These are phyloP conservation scores for Ustilago sp. DNA, from an alignment of 1,284 basidiomycete species.

Conservation along the genomic window DNA sequence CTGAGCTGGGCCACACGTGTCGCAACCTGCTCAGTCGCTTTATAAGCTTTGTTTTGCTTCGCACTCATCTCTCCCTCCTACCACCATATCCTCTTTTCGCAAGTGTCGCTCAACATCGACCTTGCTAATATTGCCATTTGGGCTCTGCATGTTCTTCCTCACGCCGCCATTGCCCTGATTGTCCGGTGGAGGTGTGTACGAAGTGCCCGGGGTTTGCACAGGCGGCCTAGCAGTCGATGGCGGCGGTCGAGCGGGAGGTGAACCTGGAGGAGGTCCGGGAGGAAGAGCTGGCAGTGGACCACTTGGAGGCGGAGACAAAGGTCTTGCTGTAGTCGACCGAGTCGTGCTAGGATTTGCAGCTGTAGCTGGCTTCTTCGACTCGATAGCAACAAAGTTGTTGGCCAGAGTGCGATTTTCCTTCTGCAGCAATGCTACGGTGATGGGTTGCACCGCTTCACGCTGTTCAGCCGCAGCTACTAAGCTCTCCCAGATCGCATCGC, in stretches of 20 bases:
- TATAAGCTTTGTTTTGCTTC: too few relatives aligned
- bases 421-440: slow-evolving; percentile 43
- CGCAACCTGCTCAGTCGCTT: too few relatives aligned
- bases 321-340: slow-evolving; percentile 8
- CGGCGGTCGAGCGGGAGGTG: slow-evolving; percentile 7
- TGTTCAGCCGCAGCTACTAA: slow-evolving; percentile 54
- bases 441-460: slow-evolving; percentile 38
- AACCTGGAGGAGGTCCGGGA: slow-evolving; percentile 8
- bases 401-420: slow-evolving; percentile 40
- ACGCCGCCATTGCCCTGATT: neutral
- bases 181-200: slow-evolving; percentile 23
- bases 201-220: slow-evolving; percentile 5
- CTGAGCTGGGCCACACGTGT: too few relatives aligned
- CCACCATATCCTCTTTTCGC: too few relatives aligned
- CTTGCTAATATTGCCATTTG: slow-evolving; percentile 3
- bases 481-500: slow-evolving; percentile 73
- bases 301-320: too few relatives aligned
- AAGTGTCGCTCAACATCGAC: too few relatives aligned
- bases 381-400: slow-evolving; percentile 21
- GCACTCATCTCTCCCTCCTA: too few relatives aligned
- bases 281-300: neutral
- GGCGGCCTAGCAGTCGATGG: slow-evolving; percentile 11
- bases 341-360: neutral
- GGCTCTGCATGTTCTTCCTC: slow-evolving; percentile 11
- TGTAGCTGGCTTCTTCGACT: slow-evolving; percentile 14